Percentiles rank a stretch among this genome's conserved stretches.
Evolutionary conservation across 495 filamentous ascomycete species (phyloP).

Genomic region (Trypethelium eluteriae): DNA sequence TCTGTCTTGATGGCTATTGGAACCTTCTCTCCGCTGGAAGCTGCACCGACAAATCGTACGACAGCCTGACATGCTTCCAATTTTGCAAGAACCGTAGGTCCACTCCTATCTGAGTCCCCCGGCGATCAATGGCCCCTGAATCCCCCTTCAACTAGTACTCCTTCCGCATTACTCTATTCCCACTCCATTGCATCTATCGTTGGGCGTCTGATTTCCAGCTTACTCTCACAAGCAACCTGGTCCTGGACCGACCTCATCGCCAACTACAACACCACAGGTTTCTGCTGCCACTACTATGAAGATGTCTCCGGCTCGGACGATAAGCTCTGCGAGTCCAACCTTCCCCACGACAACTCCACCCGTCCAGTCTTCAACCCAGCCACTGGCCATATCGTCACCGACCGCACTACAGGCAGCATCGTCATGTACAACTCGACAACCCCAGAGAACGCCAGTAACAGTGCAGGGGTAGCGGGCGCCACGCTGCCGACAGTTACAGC

Average conservation of each 20-base stretch:
- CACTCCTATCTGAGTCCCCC: background rate
- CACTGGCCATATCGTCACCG: constrained; percentile 4
- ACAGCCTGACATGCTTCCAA: constrained; percentile 6
- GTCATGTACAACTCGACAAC: constrained; percentile 1
- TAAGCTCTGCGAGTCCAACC: background rate
- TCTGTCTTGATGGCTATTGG: constrained; percentile 4
- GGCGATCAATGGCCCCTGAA: background rate
- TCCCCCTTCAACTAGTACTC: background rate
- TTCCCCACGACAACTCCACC: background rate
- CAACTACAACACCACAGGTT: constrained; percentile 10
- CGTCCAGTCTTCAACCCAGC: constrained; percentile 6
- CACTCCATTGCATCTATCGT: background rate
- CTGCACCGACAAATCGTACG: constrained; percentile 1
- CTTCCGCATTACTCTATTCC: background rate
- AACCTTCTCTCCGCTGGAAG: constrained; percentile 3
- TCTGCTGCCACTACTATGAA: constrained; percentile 8
- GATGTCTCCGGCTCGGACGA: background rate
- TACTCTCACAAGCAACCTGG: background rate
- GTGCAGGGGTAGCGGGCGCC: background rate
- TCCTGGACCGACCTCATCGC: constrained; percentile 7
- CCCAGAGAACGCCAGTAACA: background rate
- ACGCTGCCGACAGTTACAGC: background rate
- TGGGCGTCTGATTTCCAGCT: background rate
- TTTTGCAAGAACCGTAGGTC: constrained; percentile 5
- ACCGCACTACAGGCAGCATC: background rate